Conservation (phyloP, 805 yeast species). For the Kockiozyma suomiensis region DNA sequence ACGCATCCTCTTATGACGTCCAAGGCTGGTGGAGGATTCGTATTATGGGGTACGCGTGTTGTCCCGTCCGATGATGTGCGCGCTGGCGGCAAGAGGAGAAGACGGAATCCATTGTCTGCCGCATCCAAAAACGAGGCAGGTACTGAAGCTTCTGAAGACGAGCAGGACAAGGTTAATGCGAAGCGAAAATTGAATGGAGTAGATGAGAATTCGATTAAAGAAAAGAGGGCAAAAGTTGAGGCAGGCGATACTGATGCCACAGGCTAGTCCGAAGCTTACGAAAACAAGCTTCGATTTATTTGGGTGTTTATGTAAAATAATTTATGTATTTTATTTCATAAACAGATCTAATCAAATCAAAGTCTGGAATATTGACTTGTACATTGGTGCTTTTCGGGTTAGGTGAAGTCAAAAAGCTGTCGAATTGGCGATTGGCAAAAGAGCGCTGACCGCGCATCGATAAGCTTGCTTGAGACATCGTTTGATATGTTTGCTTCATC, state of each 20-base stretch:
- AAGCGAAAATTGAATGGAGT: neutral
- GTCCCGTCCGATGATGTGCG: conserved; percentile 51
- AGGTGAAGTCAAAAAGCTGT: too few species aligned
- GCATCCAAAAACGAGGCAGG: neutral
- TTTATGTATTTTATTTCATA: too few species aligned
- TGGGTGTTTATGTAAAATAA: too few species aligned
- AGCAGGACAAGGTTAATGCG: neutral
- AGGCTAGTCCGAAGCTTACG: too few species aligned
- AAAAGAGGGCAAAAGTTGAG: neutral
- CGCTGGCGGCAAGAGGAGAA: conserved; percentile 26
- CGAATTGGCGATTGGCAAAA: too few species aligned
- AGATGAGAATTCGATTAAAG: neutral
- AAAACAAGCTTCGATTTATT: too few species aligned
- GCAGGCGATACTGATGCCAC: neutral
- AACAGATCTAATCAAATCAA: too few species aligned
- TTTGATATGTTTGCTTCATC: neutral
- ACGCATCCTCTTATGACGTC: conserved; percentile 94
- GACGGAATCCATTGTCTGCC: neutral
- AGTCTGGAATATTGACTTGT: too few species aligned
- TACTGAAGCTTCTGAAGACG: neutral
- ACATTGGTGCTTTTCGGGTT: neutral
- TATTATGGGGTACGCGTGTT: conserved; percentile 78
- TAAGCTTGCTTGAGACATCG: neutral
- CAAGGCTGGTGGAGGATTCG: conserved; percentile 88
- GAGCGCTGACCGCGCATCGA: too few species aligned